Base-by-base conservation (phyloP, 352 stramenopile genomes). In the Globisporangium carolinianum region DNA sequence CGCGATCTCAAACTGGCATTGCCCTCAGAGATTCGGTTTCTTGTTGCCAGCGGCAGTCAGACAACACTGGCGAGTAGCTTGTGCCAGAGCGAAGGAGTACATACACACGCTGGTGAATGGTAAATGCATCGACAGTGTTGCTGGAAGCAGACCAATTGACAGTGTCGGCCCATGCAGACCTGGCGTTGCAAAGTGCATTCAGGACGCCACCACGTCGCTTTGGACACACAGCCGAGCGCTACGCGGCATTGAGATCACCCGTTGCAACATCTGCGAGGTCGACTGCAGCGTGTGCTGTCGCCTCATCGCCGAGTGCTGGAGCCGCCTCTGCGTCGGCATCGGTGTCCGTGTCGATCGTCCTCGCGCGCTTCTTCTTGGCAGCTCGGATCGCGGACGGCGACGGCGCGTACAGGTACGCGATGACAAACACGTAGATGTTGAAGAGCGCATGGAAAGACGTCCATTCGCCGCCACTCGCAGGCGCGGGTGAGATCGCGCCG, bases 321-420 rank as follows among this genome's bases (percentile, higher is more conserved):
- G 51, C 55, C 6, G 64, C 60, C 35, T 74, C 64, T 1, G 64
- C 60, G n/a, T 74, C 64, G 1, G 58, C 41, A 35, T 63, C 51
- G 8, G 53, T 63, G 3, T 53, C 58, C 24, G 24, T 32, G 24
- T 32, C 24, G 35, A 66, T 18, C 11, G 18, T 50, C 12, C 48
- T 39, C 47, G 62, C 54, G 18, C 65, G 61, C 12, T 74, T 63
- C 35, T 68, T 71, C 6, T 32, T 32, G 24, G 70, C 56, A 6
- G 51, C 59, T 6, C 60, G 54, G 15, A 86, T 59, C 11, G 73
- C 69, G 12, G 69, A 65, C 0, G 70, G 57, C 0, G 76, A 86
- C 38, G 76, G 73, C 12, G 73, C 74, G 56, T 82, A 82, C 47
- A 86, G 50, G 48, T 83, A 87, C 66, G 73, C 71, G 55, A 87